phyloP scores from a whole-genome alignment of 352 stramenopile genomes.

The Phytophthora brassicae region DNA sequence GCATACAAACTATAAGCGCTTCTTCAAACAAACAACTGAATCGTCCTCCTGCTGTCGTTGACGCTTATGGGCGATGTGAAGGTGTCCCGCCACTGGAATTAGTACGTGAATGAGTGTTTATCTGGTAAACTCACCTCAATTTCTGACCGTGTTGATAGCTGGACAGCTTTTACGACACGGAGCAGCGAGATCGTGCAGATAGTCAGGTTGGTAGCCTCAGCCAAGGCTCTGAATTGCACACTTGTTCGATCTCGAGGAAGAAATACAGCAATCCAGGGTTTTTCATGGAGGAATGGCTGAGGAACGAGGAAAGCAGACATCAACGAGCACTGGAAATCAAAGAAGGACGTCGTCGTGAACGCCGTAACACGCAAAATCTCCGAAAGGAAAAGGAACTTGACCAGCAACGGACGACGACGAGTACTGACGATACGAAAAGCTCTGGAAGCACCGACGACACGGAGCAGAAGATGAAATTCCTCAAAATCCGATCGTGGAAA shows the following conservation, averaged over 20 bases:
- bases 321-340: constrained; percentile 38
- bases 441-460: constrained; percentile 21
- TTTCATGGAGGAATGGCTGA: constrained; percentile 64
- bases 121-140: not conserved
- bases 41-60: constrained; percentile 22
- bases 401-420: constrained; percentile 20
- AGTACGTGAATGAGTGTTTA: constrained; percentile 18
- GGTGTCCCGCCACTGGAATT: constrained; percentile 44
- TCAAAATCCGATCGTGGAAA: constrained; percentile 63
- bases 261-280: constrained; percentile 66
- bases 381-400: constrained; percentile 13
- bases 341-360: constrained; percentile 30
- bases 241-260: constrained; percentile 33
- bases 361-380: constrained; percentile 15
- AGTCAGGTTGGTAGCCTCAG: not conserved
- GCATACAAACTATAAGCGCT: constrained; percentile 29
- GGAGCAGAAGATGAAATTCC: constrained; percentile 46
- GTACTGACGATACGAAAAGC: constrained; percentile 22
- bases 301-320: constrained; percentile 38
- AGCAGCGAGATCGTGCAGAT: not conserved
- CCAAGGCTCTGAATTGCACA: not conserved
- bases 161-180: constrained; percentile 35
- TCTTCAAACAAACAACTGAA: constrained; percentile 1
- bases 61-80: constrained; percentile 44
- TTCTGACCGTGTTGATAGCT: constrained; percentile 22